Base-by-base conservation (phyloP, 768 basidiomycete species). In the Lentinula sp. region DNA sequence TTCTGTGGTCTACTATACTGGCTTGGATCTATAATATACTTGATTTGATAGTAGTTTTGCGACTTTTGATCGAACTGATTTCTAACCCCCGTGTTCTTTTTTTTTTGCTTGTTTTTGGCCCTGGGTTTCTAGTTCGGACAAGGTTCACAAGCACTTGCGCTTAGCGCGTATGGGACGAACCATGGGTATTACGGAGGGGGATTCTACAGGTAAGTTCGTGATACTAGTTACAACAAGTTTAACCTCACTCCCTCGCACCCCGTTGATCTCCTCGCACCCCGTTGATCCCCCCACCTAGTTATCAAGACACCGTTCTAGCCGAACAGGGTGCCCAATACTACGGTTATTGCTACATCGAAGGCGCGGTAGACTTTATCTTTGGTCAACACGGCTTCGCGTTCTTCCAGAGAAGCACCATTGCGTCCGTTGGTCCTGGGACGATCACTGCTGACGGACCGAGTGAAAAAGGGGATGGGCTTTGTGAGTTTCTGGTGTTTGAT, bases 91-190 rank as follows among this genome's bases (percentile, higher is more conserved):
- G 23, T 23, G 23, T 23, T 23, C 3, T 28, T 0, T 28, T 28
- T 28, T 28, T 28, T 28, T 28, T 28, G 28, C 28, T n/a, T n/a
- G n/a, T n/a, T n/a, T n/a, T n/a, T n/a, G n/a, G n/a, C n/a, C n/a
- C 28, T 28, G 28, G 28, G 36, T 57, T 6, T 59, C n/a, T 6
- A 69, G 67, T 71, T 68, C 42, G 67, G 71, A 37, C 16, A 59
- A 12, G 61, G 66, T 1, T 68, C 69, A 6, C 70, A 72, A 45
- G 71, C 70, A 2, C 57, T 72, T 6, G 71, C 71, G 1, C 61
- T 72, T 32, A 69, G 68, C 45, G 65, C 69, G 9, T 69, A 69
- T 39, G 71, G 71, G 0, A 70, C 65, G 2, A 68, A 68, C 41
- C 60, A 65, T 6, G 71, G 67, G 1, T 71, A 69, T 36, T 72